Evolutionary conservation across 805 yeast genomes (phyloP), one percentile per base, ranked within the genome.

Genomic region (Pachysolen tannophilus): DNA sequence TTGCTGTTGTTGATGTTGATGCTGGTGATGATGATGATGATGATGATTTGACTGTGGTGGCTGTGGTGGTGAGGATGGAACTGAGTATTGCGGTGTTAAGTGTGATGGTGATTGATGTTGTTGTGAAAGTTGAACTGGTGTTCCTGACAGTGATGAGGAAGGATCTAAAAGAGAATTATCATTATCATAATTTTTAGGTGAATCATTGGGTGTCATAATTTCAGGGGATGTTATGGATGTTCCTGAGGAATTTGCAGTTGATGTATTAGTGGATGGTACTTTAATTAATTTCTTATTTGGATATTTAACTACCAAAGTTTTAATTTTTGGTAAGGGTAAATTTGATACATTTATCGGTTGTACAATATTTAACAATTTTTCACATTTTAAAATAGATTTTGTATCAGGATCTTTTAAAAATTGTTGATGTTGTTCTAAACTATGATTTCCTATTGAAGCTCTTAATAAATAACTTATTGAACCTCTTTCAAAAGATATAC

Each of bases 401-500:
- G 47, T 46, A 14, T 40, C 46, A 26, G 32, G 40, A 16, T 43
- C 56, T 16, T 20, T 13, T 44, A 34, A 20, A 42, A 43, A 15
- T 33, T 34, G 20, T 8, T 28, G 13, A 10, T 34, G 19, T n/a
- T n/a, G n/a, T n/a, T n/a, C n/a, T n/a, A n/a, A n/a, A n/a, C n/a
- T n/a, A n/a, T n/a, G n/a, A n/a, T 45, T 47, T 14, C 40, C 38
- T 8, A 45, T 20, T 29, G 76, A 61, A 8, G 80, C 79, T 32
- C 73, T 69, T 30, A 87, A 59, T 21, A 60, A 56, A 53, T 87
- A 87, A 3, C 70, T 55, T 11, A 87, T 83, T 14, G 84, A 72
- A n/a, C 97, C 96, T 47, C 78, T 76, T 45, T 88, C 95, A 47
- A 87, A 87, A 43, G 77, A 78, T 18, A 87, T 70, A 33, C 86